These are phyloP conservation scores for Blastobotrys parvus DNA, from an alignment of 805 yeast genomes.

Conservation along the genomic window DNA sequence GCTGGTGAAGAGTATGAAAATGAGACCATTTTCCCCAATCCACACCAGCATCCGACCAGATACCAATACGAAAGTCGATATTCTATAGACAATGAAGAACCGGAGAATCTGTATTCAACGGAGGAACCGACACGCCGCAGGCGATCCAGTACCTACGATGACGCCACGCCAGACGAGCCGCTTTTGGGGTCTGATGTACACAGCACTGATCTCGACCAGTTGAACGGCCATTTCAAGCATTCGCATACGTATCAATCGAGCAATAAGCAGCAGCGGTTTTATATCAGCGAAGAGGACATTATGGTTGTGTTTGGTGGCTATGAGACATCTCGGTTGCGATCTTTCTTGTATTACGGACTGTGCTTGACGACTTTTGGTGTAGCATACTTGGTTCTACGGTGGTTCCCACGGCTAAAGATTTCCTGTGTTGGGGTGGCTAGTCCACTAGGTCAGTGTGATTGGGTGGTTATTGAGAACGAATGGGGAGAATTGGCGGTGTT, in stretches of 20 bases:
- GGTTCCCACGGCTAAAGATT: constrained; percentile 78
- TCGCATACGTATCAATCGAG: constrained; percentile 11
- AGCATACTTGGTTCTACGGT: constrained; percentile 62
- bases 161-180: constrained; percentile 5
- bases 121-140: constrained; percentile 7
- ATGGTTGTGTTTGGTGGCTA: constrained; percentile 94
- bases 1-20: constrained; percentile 25
- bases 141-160: constrained; percentile 14
- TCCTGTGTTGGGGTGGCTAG: constrained; percentile 53
- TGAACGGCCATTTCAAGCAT: constrained; percentile 7
- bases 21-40: constrained; percentile 6
- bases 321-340: constrained; percentile 41
- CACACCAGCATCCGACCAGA: constrained; percentile 9
- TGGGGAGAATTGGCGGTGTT: constrained; percentile 72
- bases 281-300: constrained; percentile 91
- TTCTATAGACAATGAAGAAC: constrained; percentile 6
- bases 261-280: constrained; percentile 59
- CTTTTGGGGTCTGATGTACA: constrained; percentile 5
- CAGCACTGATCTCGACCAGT: constrained; percentile 12
- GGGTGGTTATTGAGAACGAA: constrained; percentile 92
- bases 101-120: constrained; percentile 3
- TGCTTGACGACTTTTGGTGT: constrained; percentile 61
- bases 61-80: constrained; percentile 4
- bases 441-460: constrained; percentile 76
- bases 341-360: constrained; percentile 41